Percentiles rank a stretch among this genome's conserved stretches.
Evolutionary conservation across 2,329 filamentous ascomycete genomes (phyloP).

Genomic region (Dothistroma septosporum): DNA sequence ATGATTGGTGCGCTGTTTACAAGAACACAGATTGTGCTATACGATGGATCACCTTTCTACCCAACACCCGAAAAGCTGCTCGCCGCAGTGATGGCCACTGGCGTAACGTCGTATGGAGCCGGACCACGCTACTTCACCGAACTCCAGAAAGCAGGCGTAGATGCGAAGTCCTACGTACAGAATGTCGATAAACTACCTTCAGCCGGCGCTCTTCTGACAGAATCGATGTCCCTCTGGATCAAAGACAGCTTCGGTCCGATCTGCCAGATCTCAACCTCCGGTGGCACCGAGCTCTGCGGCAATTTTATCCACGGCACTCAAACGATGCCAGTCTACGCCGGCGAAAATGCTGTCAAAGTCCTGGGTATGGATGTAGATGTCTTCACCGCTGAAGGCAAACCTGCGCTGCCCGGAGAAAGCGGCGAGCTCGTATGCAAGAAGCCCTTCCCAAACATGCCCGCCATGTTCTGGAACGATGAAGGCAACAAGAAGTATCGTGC

Average conservation of each 20-base stretch:
- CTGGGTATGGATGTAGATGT: conserved; percentile 52
- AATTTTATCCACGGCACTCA: conserved; percentile 62
- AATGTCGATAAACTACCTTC: conserved; percentile 9
- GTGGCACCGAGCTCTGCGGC: conserved; percentile 70
- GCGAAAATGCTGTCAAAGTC: conserved; percentile 50
- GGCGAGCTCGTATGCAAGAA: conserved; percentile 66
- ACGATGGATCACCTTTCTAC: conserved; percentile 74
- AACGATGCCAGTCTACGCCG: conserved; percentile 59
- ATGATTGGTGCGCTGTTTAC: conserved; percentile 55
- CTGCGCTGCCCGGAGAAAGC: conserved; percentile 58
- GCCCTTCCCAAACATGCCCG: conserved; percentile 69
- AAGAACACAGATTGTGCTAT: conserved; percentile 61
- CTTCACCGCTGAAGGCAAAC: conserved; percentile 53
- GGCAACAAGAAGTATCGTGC: conserved; percentile 36
- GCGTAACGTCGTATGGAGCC: conserved; percentile 66
- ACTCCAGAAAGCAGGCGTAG: conserved; percentile 49
- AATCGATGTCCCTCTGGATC: conserved; percentile 5
- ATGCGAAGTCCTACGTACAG: conserved; percentile 2
- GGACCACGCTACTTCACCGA: conserved; percentile 72
- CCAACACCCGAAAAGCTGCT: conserved; percentile 61
- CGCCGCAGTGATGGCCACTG: conserved; percentile 56
- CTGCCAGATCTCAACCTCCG: conserved; percentile 52
- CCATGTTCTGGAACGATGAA: conserved; percentile 41
- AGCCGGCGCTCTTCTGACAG: conserved; percentile 5
- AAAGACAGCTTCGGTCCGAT: conserved; percentile 2